phyloP scores from a whole-genome alignment of 768 basidiomycete genomes.

The Pulveroboletus frians region DNA sequence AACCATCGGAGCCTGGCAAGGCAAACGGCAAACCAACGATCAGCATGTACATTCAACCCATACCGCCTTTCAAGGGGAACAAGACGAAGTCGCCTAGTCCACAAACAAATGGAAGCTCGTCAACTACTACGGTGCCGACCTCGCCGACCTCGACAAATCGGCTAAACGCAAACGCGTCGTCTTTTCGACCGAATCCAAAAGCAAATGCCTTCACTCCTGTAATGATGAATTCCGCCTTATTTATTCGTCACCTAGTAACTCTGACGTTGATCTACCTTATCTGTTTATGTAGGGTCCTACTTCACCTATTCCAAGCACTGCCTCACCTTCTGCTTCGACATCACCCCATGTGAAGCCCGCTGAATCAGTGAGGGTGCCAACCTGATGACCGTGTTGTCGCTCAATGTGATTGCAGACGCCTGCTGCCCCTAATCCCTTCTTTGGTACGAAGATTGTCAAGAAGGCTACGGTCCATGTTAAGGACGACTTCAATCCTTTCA shows the following conservation, averaged over 20 bases:
- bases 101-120: slow-evolving; percentile 28
- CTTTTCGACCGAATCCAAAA: slow-evolving; percentile 86
- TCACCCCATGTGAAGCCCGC: slow-evolving; percentile 59
- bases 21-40: slow-evolving; percentile 45
- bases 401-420: slow-evolving; percentile 32
- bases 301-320: slow-evolving; percentile 40
- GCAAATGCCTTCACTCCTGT: slow-evolving; percentile 72
- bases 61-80: slow-evolving; percentile 83
- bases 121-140: slow-evolving; percentile 35
- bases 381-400: not conserved
- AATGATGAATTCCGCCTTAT: slow-evolving; percentile 21
- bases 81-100: slow-evolving; percentile 36
- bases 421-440: slow-evolving; percentile 78
- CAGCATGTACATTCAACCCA: slow-evolving; percentile 79
- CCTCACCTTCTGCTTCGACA: slow-evolving; percentile 43
- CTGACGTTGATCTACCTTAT: slow-evolving; percentile 16
- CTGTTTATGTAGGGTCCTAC: slow-evolving; percentile 38
- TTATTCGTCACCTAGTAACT: slow-evolving; percentile 3
- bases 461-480: slow-evolving; percentile 79
- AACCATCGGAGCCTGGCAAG: slow-evolving; percentile 29
- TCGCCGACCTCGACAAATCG: slow-evolving; percentile 58
- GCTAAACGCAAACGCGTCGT: slow-evolving; percentile 84
- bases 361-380: slow-evolving; percentile 42
- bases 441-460: slow-evolving; percentile 73
- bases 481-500: slow-evolving; percentile 98